Evolutionary conservation across 805 yeast genomes (phyloP).

Genomic region (Nakazawaea wyomingensis): DNA sequence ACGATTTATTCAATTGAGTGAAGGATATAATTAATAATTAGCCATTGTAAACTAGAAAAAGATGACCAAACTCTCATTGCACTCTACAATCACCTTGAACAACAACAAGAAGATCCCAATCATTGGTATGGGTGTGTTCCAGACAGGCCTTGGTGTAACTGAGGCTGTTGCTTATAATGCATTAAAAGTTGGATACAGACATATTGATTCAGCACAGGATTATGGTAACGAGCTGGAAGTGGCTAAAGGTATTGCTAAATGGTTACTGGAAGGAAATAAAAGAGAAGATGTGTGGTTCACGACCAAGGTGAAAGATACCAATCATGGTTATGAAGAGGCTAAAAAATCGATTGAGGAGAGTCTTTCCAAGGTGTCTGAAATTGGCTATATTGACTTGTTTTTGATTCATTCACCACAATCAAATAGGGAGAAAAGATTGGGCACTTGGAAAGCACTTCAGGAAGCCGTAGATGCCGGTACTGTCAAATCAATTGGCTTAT

Average conservation of each 20-base stretch:
- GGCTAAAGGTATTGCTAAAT: slow-evolving; percentile 52
- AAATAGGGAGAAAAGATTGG: slow-evolving; percentile 36
- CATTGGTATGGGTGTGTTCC: slow-evolving; percentile 53
- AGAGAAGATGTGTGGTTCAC: slow-evolving; percentile 37
- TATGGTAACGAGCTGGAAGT: slow-evolving; percentile 65
- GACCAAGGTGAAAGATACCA: slow-evolving; percentile 30
- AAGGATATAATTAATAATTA: too few species aligned
- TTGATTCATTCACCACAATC: slow-evolving; percentile 51
- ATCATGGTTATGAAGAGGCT: slow-evolving; percentile 32
- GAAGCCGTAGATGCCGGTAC: slow-evolving; percentile 46
- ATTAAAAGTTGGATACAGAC: slow-evolving; percentile 63
- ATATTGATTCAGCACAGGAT: slow-evolving; percentile 63
- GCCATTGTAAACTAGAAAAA: too few species aligned
- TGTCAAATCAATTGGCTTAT: slow-evolving; percentile 54
- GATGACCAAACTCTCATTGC: neutral
- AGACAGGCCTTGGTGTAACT: slow-evolving; percentile 34
- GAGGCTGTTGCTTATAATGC: slow-evolving; percentile 48
- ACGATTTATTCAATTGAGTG: too few species aligned
- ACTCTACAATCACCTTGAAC: slow-evolving; percentile 30
- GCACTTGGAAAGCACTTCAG: slow-evolving; percentile 52
- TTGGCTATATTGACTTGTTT: slow-evolving; percentile 49
- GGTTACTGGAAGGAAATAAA: slow-evolving; percentile 18
- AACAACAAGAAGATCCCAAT: slow-evolving; percentile 52
- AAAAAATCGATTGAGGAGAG: slow-evolving; percentile 37
- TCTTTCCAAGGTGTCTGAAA: slow-evolving; percentile 34